Evolutionary conservation across 2,329 filamentous ascomycete genomes (phyloP), one percentile per base, ranked within the genome.

Genomic region (Ophiostoma quercus): DNA sequence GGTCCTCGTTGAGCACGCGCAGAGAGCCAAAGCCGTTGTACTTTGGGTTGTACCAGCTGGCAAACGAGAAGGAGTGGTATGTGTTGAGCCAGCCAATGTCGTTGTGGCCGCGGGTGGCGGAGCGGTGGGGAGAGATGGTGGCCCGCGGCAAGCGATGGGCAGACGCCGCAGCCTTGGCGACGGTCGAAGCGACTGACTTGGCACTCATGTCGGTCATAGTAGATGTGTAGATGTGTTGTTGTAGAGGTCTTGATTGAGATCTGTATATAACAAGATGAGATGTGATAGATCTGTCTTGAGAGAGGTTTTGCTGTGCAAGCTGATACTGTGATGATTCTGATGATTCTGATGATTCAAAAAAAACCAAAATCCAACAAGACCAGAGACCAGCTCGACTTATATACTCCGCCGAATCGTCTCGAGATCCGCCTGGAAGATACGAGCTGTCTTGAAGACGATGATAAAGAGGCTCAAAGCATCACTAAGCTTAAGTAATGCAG

Each of bases 1-100:
- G 89, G 78, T 96, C 92, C 81, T 97, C 92, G 76, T 96, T 96
- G 76, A 96, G 88, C 54, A 96, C 92, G 70, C 92, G 88, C 66
- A 96, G 84, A 34, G 89, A 85, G 8, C 93, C 92, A 76, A 91
- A 96, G 73, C 85, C 84, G 65, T 84, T 84, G 80, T 88, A 90
- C 34, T 79, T 78, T 1, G 90, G 89, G 76, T 92, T 84, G 78
- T 88, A 88, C 84, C 84, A 87, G 76, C 84, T 83, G 60, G 91
- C 91, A 79, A 96, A 96, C 75, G 86, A 90, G 83, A 96, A 96
- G 73, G 89, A 92, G 82, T 96, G 92, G 81, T 91, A 95, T 8
- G 89, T 90, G 80, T 94, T 90, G 9, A 96, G 86, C 92, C 92
- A 96, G 78, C 90, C 92, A 78, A 96, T 91, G 78, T 96, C 87